Conservation (phyloP, 768 basidiomycete species). For the Mycena metata region DNA sequence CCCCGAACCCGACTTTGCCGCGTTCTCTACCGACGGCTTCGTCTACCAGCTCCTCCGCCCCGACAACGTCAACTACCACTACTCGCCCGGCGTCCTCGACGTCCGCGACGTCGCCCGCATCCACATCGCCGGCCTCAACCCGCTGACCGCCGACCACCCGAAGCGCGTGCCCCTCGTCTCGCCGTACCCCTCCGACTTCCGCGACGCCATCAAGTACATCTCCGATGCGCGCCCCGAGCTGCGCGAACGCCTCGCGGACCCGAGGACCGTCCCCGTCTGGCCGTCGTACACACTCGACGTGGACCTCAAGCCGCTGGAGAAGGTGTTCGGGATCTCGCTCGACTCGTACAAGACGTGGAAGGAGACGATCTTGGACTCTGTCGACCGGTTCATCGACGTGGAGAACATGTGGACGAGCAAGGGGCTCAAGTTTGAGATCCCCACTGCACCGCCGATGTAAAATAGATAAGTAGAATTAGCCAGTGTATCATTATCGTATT, state of each 20-base stretch:
- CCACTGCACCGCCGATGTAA: conserved; percentile 20
- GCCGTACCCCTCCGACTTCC: conserved; percentile 18
- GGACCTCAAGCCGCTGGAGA: conserved; percentile 37
- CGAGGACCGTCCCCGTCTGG: conserved; percentile 22
- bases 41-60: conserved; percentile 34
- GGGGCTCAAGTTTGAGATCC: conserved; percentile 33
- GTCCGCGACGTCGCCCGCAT: conserved; percentile 38
- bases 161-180: conserved; percentile 29
- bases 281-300: conserved; percentile 31
- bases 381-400: conserved; percentile 32
- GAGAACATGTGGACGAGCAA: conserved; percentile 37
- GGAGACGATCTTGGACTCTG: conserved; percentile 35
- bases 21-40: conserved; percentile 34
- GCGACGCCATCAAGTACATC: conserved; percentile 28
- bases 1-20: conserved; percentile 28
- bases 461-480: too few relatives aligned
- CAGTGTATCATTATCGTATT: too few relatives aligned
- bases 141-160: conserved; percentile 18
- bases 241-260: conserved; percentile 27
- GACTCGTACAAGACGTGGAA: conserved; percentile 30
- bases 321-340: conserved; percentile 36
- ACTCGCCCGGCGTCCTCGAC: conserved; percentile 30
- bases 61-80: conserved; percentile 26
- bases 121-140: conserved; percentile 35
- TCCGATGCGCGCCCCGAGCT: conserved; percentile 32